Evolutionary conservation across 345 rosid genomes (phyloP), one percentile per base, ranked within the genome.

Genomic region (Salix arbutifolia): DNA sequence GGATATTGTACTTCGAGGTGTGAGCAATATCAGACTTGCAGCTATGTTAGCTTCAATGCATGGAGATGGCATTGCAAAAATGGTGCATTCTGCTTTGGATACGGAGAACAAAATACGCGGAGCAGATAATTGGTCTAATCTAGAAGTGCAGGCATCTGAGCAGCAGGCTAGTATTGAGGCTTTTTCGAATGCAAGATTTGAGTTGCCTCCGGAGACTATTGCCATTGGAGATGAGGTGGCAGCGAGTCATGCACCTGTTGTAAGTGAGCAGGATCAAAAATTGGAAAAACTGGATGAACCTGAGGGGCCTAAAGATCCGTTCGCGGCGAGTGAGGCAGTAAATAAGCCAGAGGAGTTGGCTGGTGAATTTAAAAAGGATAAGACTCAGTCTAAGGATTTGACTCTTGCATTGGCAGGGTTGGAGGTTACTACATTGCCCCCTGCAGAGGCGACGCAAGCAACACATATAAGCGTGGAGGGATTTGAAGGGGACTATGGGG

Each of bases 11-110:
- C 84, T 96, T 25, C 94, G 97, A 3, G 98, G 99, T 13, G 98
- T 90, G 35, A 94, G 98, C 78, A 86, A 84, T 77, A 94, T 96
- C 44, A 89, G 99, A 44, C 88, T 96, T 10, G 93, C 98, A 0
- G 99, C 98, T 5, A 94, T 96, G 99, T 91, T 96, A 30, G 91
- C 89, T 8, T 84, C 97, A 30, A 94, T 96, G 97, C 99, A 96
- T 85, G 98, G 94, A 1, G 99, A 96, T 3, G 93, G 98, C 21
- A 89, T 96, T 64, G 99, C 99, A 16, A 96, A 92, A 86, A 90
- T 96, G 99, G 99, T 96, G 6, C 99, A 96, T 18, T 96, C 99
- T 17, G 96, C 89, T 42, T 66, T 96, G 13, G 97, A 96, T 46
- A 86, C 99, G 1, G 99, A 96, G 86, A 83, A 85, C 80, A 96